Percentiles rank a stretch among this genome's conserved stretches.
phyloP scores from a whole-genome alignment of 495 filamentous ascomycete species.

The Daldinia grandis region DNA sequence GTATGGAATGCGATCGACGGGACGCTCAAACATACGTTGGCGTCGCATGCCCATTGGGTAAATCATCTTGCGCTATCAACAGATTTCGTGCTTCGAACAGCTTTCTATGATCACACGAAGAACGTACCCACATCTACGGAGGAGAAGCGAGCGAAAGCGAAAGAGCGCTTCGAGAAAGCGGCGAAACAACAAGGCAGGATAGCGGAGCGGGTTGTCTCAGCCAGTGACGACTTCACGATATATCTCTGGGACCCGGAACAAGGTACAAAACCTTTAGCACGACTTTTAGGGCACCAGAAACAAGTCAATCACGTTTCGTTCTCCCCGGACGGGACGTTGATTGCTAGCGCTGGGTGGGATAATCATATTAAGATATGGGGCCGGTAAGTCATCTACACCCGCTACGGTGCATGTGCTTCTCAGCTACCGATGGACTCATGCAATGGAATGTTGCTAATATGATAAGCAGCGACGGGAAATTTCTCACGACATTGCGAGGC shows the following conservation, averaged over 20 bases:
- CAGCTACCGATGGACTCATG: neutral
- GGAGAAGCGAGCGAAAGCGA: constrained; percentile 77
- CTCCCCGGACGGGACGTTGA: constrained; percentile 84
- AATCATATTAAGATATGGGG: constrained; percentile 93
- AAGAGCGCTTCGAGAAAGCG: constrained; percentile 86
- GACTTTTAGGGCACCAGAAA: constrained; percentile 92
- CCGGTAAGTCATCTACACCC: constrained; percentile 54
- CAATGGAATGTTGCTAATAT: constrained; percentile 24
- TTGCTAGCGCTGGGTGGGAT: constrained; percentile 90
- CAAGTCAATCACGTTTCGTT: constrained; percentile 95
- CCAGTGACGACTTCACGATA: constrained; percentile 95
- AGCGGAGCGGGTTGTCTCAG: constrained; percentile 86
- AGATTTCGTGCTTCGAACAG: constrained; percentile 87
- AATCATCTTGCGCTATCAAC: constrained; percentile 96
- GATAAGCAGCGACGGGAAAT: constrained; percentile 67
- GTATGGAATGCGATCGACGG: constrained; percentile 87
- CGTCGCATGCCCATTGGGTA: constrained; percentile 90
- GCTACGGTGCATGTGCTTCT: constrained; percentile 1
- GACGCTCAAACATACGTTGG: constrained; percentile 78
- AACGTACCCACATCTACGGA: constrained; percentile 70
- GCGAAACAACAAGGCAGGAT: constrained; percentile 81
- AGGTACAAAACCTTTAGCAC: constrained; percentile 81
- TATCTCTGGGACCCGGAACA: constrained; percentile 91
- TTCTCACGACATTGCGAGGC: constrained; percentile 84
- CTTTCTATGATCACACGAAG: constrained; percentile 83